Evolutionary conservation across 768 basidiomycete species (phyloP).

Genomic region (Mrakia blollopis): DNA sequence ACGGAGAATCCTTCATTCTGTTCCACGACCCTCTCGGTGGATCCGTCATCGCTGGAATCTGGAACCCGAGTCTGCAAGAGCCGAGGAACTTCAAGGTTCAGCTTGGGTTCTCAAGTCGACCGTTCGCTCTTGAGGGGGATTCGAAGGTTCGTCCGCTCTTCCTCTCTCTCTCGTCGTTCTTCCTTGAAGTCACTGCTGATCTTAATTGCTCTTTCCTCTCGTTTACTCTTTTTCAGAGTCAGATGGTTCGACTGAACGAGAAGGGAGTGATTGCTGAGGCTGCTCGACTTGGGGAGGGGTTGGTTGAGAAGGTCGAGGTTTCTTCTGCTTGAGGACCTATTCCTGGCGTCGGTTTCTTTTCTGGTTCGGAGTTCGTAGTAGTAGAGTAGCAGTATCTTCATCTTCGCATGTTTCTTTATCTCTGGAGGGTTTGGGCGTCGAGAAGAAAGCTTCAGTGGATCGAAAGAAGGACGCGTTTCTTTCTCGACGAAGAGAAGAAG

Average conservation of each 20-base stretch:
- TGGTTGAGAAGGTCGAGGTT: slow-evolving; percentile 50
- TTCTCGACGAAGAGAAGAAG: too few species aligned
- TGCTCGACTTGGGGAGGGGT: slow-evolving; percentile 63
- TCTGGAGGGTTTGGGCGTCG: too few species aligned
- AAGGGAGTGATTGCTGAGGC: slow-evolving; percentile 67
- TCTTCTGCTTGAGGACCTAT: not conserved
- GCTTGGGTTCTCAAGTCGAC: slow-evolving; percentile 70
- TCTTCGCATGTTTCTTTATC: too few species aligned
- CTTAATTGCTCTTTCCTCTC: not conserved
- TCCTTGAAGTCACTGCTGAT: slow-evolving; percentile 3
- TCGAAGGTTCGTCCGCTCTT: slow-evolving; percentile 35
- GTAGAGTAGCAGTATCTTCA: too few species aligned
- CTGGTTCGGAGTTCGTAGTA: too few species aligned
- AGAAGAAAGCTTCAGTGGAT: too few species aligned
- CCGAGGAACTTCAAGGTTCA: slow-evolving; percentile 71
- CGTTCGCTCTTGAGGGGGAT: slow-evolving; percentile 46
- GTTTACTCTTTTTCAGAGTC: slow-evolving; percentile 51
- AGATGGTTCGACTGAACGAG: slow-evolving; percentile 62
- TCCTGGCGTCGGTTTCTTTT: too few species aligned
- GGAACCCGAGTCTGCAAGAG: slow-evolving; percentile 57
- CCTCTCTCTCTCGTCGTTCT: not conserved
- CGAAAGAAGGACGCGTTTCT: too few species aligned
- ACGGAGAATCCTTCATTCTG: slow-evolving; percentile 69
- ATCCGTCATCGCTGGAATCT: slow-evolving; percentile 69
- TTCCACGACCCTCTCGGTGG: slow-evolving; percentile 85